Conservation (phyloP, 371 early-diverging fungal genomes). For the Mycotypha africana region DNA sequence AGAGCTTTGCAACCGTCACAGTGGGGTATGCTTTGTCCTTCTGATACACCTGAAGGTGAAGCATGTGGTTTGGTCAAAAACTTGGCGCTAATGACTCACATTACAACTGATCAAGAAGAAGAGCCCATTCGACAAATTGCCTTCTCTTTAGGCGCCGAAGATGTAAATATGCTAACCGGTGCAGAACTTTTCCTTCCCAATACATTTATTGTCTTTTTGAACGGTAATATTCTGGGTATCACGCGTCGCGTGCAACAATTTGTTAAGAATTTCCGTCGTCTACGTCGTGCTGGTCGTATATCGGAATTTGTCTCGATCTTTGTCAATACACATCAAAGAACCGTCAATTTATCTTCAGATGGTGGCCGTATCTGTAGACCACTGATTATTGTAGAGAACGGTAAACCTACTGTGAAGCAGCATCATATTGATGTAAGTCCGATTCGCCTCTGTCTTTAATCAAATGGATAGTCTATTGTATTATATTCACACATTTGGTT, state of each 20-base stretch:
- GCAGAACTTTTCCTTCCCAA: slow-evolving; percentile 72
- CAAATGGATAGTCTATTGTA: too few relatives aligned
- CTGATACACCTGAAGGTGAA: slow-evolving; percentile 99
- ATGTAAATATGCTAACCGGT: slow-evolving; percentile 80
- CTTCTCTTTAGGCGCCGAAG: slow-evolving; percentile 85
- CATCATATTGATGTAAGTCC: slow-evolving; percentile 60
- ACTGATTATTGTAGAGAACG: slow-evolving; percentile 93
- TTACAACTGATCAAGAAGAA: slow-evolving; percentile 94
- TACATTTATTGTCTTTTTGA: slow-evolving; percentile 84
- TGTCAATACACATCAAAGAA: slow-evolving; percentile 76
- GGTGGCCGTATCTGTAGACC: slow-evolving; percentile 99
- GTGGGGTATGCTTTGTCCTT: slow-evolving; percentile 99
- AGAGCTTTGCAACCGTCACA: slow-evolving; percentile 98
- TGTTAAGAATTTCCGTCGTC: slow-evolving; percentile 75
- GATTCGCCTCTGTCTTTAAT: neutral
- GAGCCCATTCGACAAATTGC: slow-evolving; percentile 72
- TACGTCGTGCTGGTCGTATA: slow-evolving; percentile 85
- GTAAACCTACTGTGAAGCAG: slow-evolving; percentile 64
- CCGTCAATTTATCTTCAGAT: slow-evolving; percentile 95
- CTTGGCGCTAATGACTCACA: slow-evolving; percentile 98
- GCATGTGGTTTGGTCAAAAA: slow-evolving; percentile 99
- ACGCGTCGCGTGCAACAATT: slow-evolving; percentile 77
- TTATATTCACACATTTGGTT: neutral
- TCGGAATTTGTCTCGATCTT: slow-evolving; percentile 94
- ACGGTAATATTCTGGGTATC: slow-evolving; percentile 89